Base-by-base conservation (phyloP, 2,329 filamentous ascomycete genomes). In the Fusarium sp. region DNA sequence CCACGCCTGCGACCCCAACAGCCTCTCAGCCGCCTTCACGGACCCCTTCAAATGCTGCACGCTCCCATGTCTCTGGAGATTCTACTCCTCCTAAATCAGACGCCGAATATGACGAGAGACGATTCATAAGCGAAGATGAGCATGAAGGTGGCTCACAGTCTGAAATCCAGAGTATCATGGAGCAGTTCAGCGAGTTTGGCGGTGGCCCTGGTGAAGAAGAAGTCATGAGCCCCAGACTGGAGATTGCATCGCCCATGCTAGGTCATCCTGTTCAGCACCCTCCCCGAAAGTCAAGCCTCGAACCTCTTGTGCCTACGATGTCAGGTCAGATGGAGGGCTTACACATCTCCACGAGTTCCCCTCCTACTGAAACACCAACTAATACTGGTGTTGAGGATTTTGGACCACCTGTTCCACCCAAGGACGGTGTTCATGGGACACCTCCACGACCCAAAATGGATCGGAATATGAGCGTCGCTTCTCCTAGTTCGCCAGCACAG, bases 121-220 rank as follows among this genome's bases (percentile, higher is more conserved):
- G 80, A 60, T 84, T 84, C 53, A 70, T 82, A 35, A 89, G 84
- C 71, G 88, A 90, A 73, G 88, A 89, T 73, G 85, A 88, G 54
- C 86, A 87, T 21, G 89, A 94, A 46, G 87, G 87, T 49, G 88
- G 88, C 50, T 93, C 92, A 2, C 88, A 88, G 60, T 90, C 91
- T 8, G 96, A 99, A 80, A 97, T 99, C 62, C 93, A 97, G 79
- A 97, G 87, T 76, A 98, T 99, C 77, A 98, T 99, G 93, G 93
- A 93, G 66, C 96, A 98, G 79, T 98, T 98, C 72, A 90, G 91
- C 71, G 89, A 92, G 74, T 88, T 88, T 49, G 88, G 88, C 27
- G 88, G 89, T 50, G 92, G 90, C 0, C 91, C 89, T 3, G 90
- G 85, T 7, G 88, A 87, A 63, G 90, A 95, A 49, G 93, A 96